These are phyloP conservation scores for Aureobasidium sp. DNA, from an alignment of 2,329 filamentous ascomycete species.

Conservation along the genomic window DNA sequence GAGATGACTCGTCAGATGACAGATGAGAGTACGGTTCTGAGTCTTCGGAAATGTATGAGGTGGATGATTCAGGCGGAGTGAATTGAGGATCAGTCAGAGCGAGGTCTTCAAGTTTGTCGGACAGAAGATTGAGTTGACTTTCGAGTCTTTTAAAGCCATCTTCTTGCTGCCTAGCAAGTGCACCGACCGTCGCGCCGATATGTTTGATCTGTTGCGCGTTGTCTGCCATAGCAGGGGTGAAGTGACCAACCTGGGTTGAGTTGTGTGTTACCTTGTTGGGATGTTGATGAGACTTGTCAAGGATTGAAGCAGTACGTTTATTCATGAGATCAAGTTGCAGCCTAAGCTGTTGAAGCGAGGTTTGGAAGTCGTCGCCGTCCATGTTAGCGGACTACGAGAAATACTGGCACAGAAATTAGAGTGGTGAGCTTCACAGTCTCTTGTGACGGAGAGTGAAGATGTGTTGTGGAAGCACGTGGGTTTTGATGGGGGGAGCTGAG, in stretches of 20 bases:
- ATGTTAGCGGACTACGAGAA: neutral
- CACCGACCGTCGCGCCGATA: neutral
- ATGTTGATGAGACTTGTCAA: neutral
- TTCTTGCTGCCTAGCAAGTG: neutral
- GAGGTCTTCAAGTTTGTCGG: neutral
- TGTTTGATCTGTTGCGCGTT: neutral
- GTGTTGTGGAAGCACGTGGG: neutral
- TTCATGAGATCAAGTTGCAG: conserved; percentile 13
- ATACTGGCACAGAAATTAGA: neutral
- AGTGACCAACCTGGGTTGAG: neutral
- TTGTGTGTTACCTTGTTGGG: neutral
- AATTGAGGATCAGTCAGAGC: neutral
- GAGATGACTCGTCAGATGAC: no score
- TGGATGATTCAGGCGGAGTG: conserved; percentile 7
- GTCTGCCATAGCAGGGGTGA: neutral
- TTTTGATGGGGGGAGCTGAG: neutral
- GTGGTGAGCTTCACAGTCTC: neutral
- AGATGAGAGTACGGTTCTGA: no score
- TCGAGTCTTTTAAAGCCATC: neutral
- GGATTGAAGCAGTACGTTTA: neutral
- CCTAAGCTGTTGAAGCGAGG: conserved; percentile 3
- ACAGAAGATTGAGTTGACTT: neutral
- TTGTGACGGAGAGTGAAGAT: neutral
- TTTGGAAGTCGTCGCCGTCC: neutral
- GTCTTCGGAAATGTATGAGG: neutral